These are phyloP conservation scores for Metschnikowia matae DNA, from an alignment of 805 yeast genomes.

Conservation along the genomic window DNA sequence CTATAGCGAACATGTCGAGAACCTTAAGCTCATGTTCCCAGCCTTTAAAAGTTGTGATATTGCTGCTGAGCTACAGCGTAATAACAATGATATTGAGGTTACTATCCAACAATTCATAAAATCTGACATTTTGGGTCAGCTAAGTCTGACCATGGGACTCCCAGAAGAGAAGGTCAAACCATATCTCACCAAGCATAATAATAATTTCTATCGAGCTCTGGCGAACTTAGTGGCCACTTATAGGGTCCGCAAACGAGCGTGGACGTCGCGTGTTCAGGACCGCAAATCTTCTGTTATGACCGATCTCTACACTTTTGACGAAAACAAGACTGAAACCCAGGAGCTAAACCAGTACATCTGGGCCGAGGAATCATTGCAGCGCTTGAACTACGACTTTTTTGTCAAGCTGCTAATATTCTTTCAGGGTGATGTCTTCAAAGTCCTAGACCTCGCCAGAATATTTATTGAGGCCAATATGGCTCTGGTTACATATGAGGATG, in stretches of 20 bases:
- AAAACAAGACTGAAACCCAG: conserved; percentile 13
- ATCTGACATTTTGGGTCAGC: conserved; percentile 4
- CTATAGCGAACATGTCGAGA: conserved; percentile 17
- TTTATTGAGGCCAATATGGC: conserved; percentile 29
- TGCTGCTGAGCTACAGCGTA: conserved; percentile 23
- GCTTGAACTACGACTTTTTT: conserved; percentile 38
- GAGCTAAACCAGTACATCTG: conserved; percentile 8
- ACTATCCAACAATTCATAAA: conserved; percentile 20
- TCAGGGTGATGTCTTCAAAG: conserved; percentile 40
- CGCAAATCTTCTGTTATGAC: background rate
- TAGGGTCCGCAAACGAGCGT: conserved; percentile 8
- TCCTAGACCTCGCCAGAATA: conserved; percentile 31
- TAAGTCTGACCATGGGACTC: conserved; percentile 6
- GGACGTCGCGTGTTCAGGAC: conserved; percentile 10
- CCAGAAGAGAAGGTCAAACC: background rate
- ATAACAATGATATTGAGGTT: conserved; percentile 27
- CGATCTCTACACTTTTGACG: conserved; percentile 19
- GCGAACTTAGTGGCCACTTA: conserved; percentile 29
- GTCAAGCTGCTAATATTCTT: conserved; percentile 37
- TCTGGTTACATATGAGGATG: conserved; percentile 22
- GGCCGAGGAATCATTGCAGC: conserved; percentile 29
- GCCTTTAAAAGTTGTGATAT: conserved; percentile 28
- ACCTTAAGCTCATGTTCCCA: conserved; percentile 46
- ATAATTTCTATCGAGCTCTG: conserved; percentile 29
- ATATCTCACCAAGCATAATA: conserved; percentile 25